Evolutionary conservation across 768 basidiomycete species (phyloP), one percentile per base, ranked within the genome.

Genomic region (Pisolithus sp.): DNA sequence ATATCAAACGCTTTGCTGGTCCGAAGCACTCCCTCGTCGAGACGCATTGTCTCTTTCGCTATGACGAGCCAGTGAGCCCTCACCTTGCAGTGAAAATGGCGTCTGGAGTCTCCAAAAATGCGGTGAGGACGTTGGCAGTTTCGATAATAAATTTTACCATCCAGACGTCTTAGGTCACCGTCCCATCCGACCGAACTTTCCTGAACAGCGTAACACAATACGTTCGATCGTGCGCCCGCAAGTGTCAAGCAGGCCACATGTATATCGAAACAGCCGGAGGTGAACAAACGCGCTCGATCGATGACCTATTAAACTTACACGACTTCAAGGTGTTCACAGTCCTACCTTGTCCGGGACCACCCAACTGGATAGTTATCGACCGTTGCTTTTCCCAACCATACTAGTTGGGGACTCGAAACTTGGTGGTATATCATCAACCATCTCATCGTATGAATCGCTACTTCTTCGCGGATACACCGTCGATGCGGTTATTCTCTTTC

Each of bases 231-330:
- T 80, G 80, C 60, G 83, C 84, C 1, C 55, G 28, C 34, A 46
- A 59, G 20, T 57, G 51, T 3, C 59, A 59, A 9, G 60, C 58
- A 12, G 73, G 76, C 3, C 80, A 86, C 59, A 78, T 93, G 75
- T 97, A 86, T 60, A 71, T 97, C 43, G 95, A 98, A 69, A 94
- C 95, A 8, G 95, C 94, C 13, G 95, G 95, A 80, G 95, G 94
- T 92, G 68, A 75, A 81, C 59, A 58, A 59, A 49, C 53, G 48
- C 49, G 46, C 44, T 48, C 48, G 51, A 56, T 54, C 52, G 60
- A 42, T 50, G 41, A 34, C 12, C 13, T 15, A 13, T 34, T 34
- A 15, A 34, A 15, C 34, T 34, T 12, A 34, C 34, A 12, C 12
- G 13, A 15, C 34, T 15, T 5, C 0, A 64, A 95, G 93, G 94